Evolutionary conservation across 2,329 filamentous ascomycete species (phyloP), one percentile per base, ranked within the genome.

Genomic region (Pseudocercospora ulei): DNA sequence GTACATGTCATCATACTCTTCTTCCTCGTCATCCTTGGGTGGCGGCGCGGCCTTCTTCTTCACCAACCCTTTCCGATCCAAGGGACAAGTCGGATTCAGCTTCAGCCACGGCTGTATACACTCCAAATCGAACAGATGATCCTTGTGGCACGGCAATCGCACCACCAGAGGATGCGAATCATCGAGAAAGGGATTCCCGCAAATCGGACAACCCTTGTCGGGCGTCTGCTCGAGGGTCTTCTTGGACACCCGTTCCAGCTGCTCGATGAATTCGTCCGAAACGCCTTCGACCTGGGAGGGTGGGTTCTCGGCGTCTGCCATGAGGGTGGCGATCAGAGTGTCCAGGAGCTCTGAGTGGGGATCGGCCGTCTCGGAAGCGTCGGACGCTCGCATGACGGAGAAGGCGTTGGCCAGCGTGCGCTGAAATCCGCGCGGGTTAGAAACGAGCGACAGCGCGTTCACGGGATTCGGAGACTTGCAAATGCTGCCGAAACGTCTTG

Each of bases 31-130:
- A 49, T 64, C 60, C 57, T 45, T 46, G 17, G 49, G 51, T 12
- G 53, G 50, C n/a, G 51, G 49, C 11, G 48, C 46, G 16, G 42
- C 37, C 45, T 69, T 55, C 63, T 71, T 57, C 61, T 76, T 75
- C 11, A 72, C 62, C 42, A 79, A 63, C 55, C 72, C 69, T 53
- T 69, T 66, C 35, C 76, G 66, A 54, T 78, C 75, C 31, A 79
- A 62, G 11, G 75, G 75, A 59, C 75, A 80, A 12, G 75, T 78
- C 5, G 73, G 71, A 46, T 76, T 72, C 39, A 79, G 62, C 48
- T 76, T 70, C 46, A 80, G 58, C 76, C 76, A 80, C 0, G 76
- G 75, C 41, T 68, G 61, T 44, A 80, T 73, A 57, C 76, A 80
- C 51, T 79, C 75, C 16, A 79, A 57, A 59, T 80, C 76, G 57